phyloP scores from a whole-genome alignment of 495 filamentous ascomycete species.

The Podospora pseudocomata region DNA sequence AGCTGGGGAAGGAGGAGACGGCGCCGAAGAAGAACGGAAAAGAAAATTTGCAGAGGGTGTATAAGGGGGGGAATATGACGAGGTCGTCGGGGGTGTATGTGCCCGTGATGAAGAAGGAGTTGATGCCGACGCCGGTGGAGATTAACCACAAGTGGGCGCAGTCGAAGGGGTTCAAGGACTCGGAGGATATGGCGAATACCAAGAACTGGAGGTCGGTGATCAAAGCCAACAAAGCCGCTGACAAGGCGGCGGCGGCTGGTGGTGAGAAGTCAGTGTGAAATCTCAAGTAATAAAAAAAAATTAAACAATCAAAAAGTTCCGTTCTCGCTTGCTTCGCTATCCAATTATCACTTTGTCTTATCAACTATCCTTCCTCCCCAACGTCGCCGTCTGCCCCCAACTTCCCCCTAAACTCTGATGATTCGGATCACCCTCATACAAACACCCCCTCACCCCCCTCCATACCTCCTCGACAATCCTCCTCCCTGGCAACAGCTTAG shows the following conservation, averaged over 20 bases:
- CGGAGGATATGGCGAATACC: slow-evolving; percentile 42
- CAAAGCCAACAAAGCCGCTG: slow-evolving; percentile 26
- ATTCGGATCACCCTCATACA: slow-evolving; percentile 59
- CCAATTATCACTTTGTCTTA: background rate
- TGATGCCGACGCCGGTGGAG: slow-evolving; percentile 61
- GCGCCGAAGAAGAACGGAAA: slow-evolving; percentile 26
- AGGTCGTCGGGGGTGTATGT: slow-evolving; percentile 63
- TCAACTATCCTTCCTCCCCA: background rate
- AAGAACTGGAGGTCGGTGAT: slow-evolving; percentile 35
- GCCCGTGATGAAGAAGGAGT: slow-evolving; percentile 62
- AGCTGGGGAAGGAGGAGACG: slow-evolving; percentile 11
- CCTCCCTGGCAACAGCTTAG: slow-evolving; percentile 67
- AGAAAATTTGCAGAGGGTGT: slow-evolving; percentile 54
- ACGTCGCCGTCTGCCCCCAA: slow-evolving; percentile 11
- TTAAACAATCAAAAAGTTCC: background rate
- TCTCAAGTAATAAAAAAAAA: background rate
- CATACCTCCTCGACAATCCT: slow-evolving; percentile 79
- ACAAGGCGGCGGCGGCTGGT: slow-evolving; percentile 20
- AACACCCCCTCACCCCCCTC: slow-evolving; percentile 70
- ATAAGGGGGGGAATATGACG: slow-evolving; percentile 63
- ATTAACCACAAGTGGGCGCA: slow-evolving; percentile 74
- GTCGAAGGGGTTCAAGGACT: slow-evolving; percentile 57
- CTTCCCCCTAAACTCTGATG: slow-evolving; percentile 8
- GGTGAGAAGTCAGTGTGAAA: background rate
- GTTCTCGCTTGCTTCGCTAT: background rate